Conservation (phyloP, 805 yeast genomes). For the Suhomyces emberorum region DNA sequence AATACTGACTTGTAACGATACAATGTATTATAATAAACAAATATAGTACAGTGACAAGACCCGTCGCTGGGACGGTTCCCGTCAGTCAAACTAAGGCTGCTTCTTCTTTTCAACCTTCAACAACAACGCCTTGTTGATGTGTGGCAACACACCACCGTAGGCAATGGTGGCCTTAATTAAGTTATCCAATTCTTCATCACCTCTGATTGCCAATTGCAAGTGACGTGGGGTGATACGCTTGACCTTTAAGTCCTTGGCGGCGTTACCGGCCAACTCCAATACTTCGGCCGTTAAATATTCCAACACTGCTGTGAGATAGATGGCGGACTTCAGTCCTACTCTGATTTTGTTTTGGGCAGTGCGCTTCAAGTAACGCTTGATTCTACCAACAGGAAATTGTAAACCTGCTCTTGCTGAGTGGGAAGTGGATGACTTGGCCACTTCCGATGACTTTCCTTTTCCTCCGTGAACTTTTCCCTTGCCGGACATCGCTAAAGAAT, state of each 20-base stretch:
- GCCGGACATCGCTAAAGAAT: slow-evolving; percentile 56
- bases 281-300: slow-evolving; percentile 31
- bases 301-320: slow-evolving; percentile 30
- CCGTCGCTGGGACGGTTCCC: neutral
- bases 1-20: slow-evolving; percentile 4
- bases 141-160: slow-evolving; percentile 34
- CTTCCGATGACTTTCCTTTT: slow-evolving; percentile 83
- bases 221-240: slow-evolving; percentile 33
- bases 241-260: slow-evolving; percentile 32
- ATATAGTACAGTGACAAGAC: slow-evolving; percentile 5
- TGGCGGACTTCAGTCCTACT: slow-evolving; percentile 86
- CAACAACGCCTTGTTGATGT: slow-evolving; percentile 32
- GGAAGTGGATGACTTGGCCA: slow-evolving; percentile 72
- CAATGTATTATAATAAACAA: slow-evolving; percentile 6
- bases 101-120: slow-evolving; percentile 30
- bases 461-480: slow-evolving; percentile 94
- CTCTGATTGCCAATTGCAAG: slow-evolving; percentile 31
- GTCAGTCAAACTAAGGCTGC: slow-evolving; percentile 5
- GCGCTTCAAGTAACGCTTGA: slow-evolving; percentile 90
- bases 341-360: slow-evolving; percentile 80
- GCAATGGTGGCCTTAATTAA: slow-evolving; percentile 33
- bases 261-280: slow-evolving; percentile 31
- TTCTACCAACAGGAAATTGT: slow-evolving; percentile 98
- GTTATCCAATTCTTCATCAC: slow-evolving; percentile 31
- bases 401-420: slow-evolving; percentile 94